Base-by-base conservation (phyloP, 2,329 filamentous ascomycete genomes). In the Fusarium pininemorale region DNA sequence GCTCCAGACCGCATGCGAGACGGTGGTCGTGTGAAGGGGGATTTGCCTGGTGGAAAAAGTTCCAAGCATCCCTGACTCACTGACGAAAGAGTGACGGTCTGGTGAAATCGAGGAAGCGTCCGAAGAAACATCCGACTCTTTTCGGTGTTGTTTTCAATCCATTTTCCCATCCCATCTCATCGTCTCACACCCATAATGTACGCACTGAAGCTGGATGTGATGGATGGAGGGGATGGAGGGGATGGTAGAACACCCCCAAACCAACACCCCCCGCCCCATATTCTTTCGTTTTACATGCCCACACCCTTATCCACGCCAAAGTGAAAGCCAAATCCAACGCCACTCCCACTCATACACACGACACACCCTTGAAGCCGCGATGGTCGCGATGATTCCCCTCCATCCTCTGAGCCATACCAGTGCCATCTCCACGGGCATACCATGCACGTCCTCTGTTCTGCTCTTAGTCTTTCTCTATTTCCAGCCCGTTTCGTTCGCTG, bases 361-460 rank as follows among this genome's bases (percentile, higher is more conserved):
- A 54, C 69, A 69, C 72, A 58, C 59, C 72, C 57, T 54, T 57
- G 66, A 70, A 61, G 60, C 66, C 57, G 64, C 55, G 63, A 69
- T 73, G 58, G 56, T 63, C 65, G 39, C 55, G 41, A 63, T 56
- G 39, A 55, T 64, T 66, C 59, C 60, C 63, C 42, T 69, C 59
- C 45, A 53, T 65, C 58, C 64, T 24, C 37, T 50, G 37, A 35
- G 24, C 55, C 41, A 72, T 59, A 66, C 63, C 61, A 65, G 73
- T 57, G 61, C 53, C 64, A 67, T 75, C 66, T 63, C 75, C 74
- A 77, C 75, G 75, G 63, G 69, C 51, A 76, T 66, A 67, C 67
- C 54, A 76, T 66, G 75, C 67, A 70, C 67, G 61, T 66, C 57
- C 71, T 66, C 66, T 68, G 53, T 37, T 54, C 53, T 68, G 59